Base-by-base conservation (phyloP, 164 flowering plant species). In the Akebia trifoliata region DNA sequence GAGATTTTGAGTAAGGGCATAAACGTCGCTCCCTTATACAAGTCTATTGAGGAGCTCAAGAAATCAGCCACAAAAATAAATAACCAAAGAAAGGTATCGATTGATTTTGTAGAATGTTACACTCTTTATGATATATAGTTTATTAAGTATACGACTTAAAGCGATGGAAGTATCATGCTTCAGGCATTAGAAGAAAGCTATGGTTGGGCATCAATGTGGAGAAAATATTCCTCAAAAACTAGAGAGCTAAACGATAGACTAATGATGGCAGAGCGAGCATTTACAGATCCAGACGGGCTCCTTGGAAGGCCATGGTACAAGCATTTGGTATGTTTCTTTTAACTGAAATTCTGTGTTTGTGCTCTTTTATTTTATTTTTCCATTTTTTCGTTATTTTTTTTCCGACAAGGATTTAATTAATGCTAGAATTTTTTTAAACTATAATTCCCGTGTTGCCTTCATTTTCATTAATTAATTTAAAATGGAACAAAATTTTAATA, bases 191-290 rank as follows among this genome's bases (percentile, higher is more conserved):
- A 71, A 64, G 70, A 69, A 57, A 57, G 29, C 29, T 71, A 61
- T 70, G 62, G 67, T 11, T 74, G 79, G 83, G 40, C 44, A 67
- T 63, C 74, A n/a, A 56, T 62, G 48, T 63, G 76, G 79, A 72
- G 67, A 56, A 75, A 57, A 17, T 62, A 72, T 8, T 45, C 62
- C 15, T 32, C 58, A 22, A 61, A 66, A 65, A 79, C 64, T 51
- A 76, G 88, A 72, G 92, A 79, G 62, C 56, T 85, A 31, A 83
- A 83, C 62, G 87, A 86, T 69, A 75, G 89, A 28, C 61, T 81
- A 44, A 83, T 86, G 89, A 80, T 83, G 93, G 78, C 89, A 29
- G 89, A 86, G 61, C 78, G 87, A 56, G 93, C 87, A 69, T 80
- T 86, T 60, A 77, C 84, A 61, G 87, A 81, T 66, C 29, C 69